phyloP scores from a whole-genome alignment of 306 rosid species.

The Quercus wislizeni region DNA sequence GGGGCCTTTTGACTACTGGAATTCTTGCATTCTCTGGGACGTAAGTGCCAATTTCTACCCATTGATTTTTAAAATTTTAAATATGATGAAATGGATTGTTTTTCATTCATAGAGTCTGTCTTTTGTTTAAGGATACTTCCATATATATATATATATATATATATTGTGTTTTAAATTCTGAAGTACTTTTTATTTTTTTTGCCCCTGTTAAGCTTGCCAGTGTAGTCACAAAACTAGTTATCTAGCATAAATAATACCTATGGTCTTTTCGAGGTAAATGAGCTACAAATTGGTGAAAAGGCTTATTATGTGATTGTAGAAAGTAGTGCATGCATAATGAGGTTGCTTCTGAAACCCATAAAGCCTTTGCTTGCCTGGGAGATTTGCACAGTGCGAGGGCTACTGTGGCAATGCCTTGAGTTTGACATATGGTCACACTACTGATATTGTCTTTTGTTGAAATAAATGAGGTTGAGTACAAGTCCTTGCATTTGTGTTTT shows the following conservation, averaged over 20 bases:
- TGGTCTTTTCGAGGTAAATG: background rate
- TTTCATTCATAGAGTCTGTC: background rate
- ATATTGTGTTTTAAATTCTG: too few species aligned
- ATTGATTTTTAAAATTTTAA: background rate
- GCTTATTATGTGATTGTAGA: background rate
- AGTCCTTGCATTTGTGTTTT: too few species aligned
- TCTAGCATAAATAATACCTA: background rate
- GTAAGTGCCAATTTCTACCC: conserved; percentile 45
- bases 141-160: too few species aligned
- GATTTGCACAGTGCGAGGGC: too few species aligned
- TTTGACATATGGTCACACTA: too few species aligned
- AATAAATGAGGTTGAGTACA: too few species aligned
- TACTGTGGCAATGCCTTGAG: too few species aligned
- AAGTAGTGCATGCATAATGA: background rate
- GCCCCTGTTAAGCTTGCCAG: too few species aligned
- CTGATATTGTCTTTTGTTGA: too few species aligned
- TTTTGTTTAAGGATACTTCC: background rate
- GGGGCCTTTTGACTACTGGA: conserved; percentile 85
- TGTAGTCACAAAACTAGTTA: background rate
- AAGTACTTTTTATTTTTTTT: too few species aligned
- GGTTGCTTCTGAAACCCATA: background rate
- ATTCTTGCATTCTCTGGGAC: conserved; percentile 87
- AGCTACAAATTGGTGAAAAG: background rate
- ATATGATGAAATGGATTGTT: background rate
- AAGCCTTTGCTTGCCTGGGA: background rate